Evolutionary conservation across 2,329 filamentous ascomycete genomes (phyloP).

Genomic region (Dryadomyces sulphureus): DNA sequence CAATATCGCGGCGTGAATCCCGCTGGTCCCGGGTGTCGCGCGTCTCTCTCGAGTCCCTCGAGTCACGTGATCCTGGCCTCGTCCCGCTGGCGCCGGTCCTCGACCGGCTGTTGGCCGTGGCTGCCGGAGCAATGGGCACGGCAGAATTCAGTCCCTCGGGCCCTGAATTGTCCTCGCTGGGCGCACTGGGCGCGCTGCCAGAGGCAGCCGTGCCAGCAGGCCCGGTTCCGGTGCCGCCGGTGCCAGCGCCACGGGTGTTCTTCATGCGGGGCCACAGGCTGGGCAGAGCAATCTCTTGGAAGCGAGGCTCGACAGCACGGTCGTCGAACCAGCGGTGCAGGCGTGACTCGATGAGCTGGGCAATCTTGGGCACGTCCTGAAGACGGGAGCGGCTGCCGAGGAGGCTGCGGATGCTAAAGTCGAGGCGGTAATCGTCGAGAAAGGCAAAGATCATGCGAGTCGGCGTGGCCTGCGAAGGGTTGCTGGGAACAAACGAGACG

Average conservation of each 20-base stretch:
- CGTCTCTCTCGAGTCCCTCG: slow-evolving; percentile 16
- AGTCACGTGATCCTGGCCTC: slow-evolving; percentile 16
- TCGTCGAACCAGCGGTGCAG: slow-evolving; percentile 83
- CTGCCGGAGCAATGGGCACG: background rate
- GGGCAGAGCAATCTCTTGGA: slow-evolving; percentile 74
- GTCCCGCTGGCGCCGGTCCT: slow-evolving; percentile 5
- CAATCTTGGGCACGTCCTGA: slow-evolving; percentile 80
- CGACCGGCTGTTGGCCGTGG: background rate
- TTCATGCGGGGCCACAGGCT: slow-evolving; percentile 73
- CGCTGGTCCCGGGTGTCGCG: slow-evolving; percentile 15
- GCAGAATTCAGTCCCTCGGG: too few relatives aligned
- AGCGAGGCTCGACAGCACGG: slow-evolving; percentile 69
- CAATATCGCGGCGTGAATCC: slow-evolving; percentile 16
- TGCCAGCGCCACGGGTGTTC: slow-evolving; percentile 38
- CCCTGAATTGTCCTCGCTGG: background rate
- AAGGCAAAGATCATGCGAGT: slow-evolving; percentile 95
- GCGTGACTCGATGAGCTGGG: slow-evolving; percentile 64
- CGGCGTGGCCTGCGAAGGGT: slow-evolving; percentile 50
- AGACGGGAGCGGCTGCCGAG: slow-evolving; percentile 66
- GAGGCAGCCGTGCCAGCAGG: background rate
- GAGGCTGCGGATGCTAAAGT: slow-evolving; percentile 67
- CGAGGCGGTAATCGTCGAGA: slow-evolving; percentile 71
- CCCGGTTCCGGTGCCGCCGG: background rate
- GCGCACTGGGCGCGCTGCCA: background rate
- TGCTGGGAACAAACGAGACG: slow-evolving; percentile 78